Percentiles rank a stretch among this genome's conserved stretches.
These are phyloP conservation scores for Vigna nakashimae DNA, from an alignment of 306 rosid species.

Conservation along the genomic window DNA sequence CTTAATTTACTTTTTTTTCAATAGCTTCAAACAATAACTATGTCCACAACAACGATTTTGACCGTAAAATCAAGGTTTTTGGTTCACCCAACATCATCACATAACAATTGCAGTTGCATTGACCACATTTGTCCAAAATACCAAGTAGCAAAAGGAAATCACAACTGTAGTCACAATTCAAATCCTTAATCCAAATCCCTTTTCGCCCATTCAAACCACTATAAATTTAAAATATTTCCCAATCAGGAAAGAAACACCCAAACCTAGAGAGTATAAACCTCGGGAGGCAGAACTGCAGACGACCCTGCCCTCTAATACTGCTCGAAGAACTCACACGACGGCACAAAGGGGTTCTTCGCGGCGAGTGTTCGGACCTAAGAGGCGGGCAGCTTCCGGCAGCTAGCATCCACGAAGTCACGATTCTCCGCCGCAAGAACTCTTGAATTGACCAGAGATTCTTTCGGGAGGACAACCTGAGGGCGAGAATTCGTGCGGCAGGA, in stretches of 20 bases:
- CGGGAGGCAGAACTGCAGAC: conserved; percentile 73
- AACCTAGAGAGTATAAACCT: conserved; percentile 92
- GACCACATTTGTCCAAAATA: too few species aligned
- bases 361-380: conserved; percentile 88
- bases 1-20: too few species aligned
- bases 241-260: neutral
- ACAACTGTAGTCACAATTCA: too few species aligned
- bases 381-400: conserved; percentile 81
- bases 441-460: conserved; percentile 82
- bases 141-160: too few species aligned
- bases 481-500: conserved; percentile 68
- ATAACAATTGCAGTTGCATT: too few species aligned
- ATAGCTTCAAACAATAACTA: too few species aligned
- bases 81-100: too few species aligned
- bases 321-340: conserved; percentile 80
- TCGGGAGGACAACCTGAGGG: conserved; percentile 79
- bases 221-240: neutral
- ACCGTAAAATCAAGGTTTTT: too few species aligned
- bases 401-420: conserved; percentile 90
- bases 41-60: too few species aligned
- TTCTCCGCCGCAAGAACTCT: conserved; percentile 66
- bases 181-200: neutral
- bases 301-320: conserved; percentile 77
- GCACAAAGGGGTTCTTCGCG: conserved; percentile 61
- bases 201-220: neutral